These are phyloP conservation scores for Prunus yedoensis DNA, from an alignment of 331 rosid genomes.

Conservation along the genomic window DNA sequence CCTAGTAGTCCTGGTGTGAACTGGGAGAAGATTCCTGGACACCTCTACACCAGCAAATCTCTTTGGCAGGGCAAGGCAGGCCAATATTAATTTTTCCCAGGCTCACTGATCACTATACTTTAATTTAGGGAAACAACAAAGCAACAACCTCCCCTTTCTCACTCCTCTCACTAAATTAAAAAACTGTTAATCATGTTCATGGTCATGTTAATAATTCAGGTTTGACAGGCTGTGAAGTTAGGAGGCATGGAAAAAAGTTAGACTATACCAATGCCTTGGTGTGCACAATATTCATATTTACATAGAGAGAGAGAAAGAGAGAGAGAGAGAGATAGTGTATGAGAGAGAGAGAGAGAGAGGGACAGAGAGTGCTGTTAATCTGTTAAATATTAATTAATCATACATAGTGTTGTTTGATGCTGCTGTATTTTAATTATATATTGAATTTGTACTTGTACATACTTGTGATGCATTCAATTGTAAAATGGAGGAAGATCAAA, in stretches of 20 bases:
- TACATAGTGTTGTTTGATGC: not conserved
- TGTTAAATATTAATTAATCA: constrained; percentile 4
- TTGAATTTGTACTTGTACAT: constrained; percentile 7
- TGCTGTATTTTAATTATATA: not conserved
- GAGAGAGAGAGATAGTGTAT: not conserved
- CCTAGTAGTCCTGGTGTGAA: constrained; percentile 26
- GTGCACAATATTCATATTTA: constrained; percentile 4
- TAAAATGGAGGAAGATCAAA: constrained; percentile 32
- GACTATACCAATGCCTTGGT: constrained; percentile 15
- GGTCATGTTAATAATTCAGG: constrained; percentile 62
- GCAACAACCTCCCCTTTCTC: constrained; percentile 16
- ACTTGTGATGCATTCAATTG: constrained; percentile 18
- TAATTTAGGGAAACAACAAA: constrained; percentile 45
- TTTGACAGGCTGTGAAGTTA: constrained; percentile 85
- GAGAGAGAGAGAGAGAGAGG: not conserved
- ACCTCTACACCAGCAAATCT: constrained; percentile 59
- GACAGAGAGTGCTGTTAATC: too few relatives aligned
- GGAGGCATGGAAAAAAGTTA: constrained; percentile 33
- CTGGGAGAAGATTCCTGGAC: constrained; percentile 50
- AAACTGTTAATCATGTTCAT: constrained; percentile 36
- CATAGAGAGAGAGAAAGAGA: not conserved
- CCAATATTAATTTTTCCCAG: constrained; percentile 8
- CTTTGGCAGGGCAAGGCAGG: constrained; percentile 41
- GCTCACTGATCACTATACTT: constrained; percentile 1
- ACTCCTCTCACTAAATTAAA: constrained; percentile 17